A percentile compares a stretch with the other conserved stretches of the same genome.
These are phyloP conservation scores for Podaxis mareebaensis DNA, from an alignment of 768 basidiomycete species.

Conservation along the genomic window DNA sequence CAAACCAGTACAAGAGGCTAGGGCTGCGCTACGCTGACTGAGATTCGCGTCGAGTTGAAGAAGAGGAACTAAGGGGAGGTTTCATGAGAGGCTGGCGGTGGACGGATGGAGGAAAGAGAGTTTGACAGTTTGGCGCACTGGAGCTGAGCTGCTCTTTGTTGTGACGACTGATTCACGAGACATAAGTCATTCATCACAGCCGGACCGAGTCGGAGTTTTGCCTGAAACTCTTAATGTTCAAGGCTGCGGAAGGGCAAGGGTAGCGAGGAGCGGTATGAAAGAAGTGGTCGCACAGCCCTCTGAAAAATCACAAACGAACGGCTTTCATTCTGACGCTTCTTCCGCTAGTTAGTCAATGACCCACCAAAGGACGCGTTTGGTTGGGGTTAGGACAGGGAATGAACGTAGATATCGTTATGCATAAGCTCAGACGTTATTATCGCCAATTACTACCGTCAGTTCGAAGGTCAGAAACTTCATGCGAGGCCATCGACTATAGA, in stretches of 20 bases:
- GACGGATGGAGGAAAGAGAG: not conserved
- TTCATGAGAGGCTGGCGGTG: not conserved
- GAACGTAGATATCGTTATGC: too few relatives aligned
- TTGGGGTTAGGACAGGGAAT: not conserved
- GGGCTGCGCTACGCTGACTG: not conserved
- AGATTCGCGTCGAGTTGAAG: not conserved
- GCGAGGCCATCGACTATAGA: not conserved
- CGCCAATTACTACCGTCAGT: not conserved
- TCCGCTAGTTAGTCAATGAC: not conserved
- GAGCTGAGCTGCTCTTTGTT: not conserved
- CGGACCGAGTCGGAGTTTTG: constrained; percentile 1
- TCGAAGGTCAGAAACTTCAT: not conserved
- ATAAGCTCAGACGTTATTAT: too few relatives aligned
- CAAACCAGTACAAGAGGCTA: not conserved
- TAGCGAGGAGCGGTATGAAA: not conserved
- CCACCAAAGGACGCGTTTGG: not conserved
- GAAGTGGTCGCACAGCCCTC: not conserved
- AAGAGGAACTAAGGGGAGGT: not conserved
- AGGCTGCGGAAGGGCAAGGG: not conserved
- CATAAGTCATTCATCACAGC: not conserved
- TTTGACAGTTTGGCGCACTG: not conserved
- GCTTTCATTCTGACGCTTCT: not conserved
- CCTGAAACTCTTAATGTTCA: not conserved
- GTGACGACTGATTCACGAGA: not conserved
- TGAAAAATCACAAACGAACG: not conserved